A percentile compares a stretch with the other conserved stretches of the same genome.
These are phyloP conservation scores for Penicillium occitanis DNA, from an alignment of 2,329 filamentous ascomycete genomes.

Conservation along the genomic window DNA sequence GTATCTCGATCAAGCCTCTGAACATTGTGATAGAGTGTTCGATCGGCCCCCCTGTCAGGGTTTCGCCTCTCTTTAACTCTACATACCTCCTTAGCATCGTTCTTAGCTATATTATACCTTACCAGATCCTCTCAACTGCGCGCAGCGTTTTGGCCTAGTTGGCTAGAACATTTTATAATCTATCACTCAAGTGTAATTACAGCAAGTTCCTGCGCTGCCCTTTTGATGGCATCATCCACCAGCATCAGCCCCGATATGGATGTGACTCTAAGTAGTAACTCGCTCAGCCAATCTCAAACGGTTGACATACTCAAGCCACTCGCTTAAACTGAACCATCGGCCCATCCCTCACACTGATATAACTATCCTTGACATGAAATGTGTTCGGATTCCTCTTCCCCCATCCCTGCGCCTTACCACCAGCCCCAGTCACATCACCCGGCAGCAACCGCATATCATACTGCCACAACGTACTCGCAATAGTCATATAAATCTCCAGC, in stretches of 20 bases:
- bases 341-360: constrained; percentile 2
- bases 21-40: neutral
- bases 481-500: constrained; percentile 9
- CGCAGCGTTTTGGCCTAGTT: neutral
- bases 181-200: neutral
- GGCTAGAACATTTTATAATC: neutral
- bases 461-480: constrained; percentile 7
- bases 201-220: neutral
- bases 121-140: neutral
- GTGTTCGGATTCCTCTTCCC: neutral
- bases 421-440: neutral
- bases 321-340: neutral
- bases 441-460: neutral
- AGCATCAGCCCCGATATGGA: neutral
- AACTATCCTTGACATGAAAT: neutral
- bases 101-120: neutral
- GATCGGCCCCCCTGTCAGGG: neutral
- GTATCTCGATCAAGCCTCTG: neutral
- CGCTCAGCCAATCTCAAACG: neutral
- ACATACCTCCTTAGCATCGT: no score
- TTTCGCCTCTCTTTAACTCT: neutral
- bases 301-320: neutral
- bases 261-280: neutral
- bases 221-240: neutral
- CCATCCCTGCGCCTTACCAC: neutral